These are phyloP conservation scores for Peronospora farinosa DNA, from an alignment of 352 stramenopile genomes.

Conservation along the genomic window DNA sequence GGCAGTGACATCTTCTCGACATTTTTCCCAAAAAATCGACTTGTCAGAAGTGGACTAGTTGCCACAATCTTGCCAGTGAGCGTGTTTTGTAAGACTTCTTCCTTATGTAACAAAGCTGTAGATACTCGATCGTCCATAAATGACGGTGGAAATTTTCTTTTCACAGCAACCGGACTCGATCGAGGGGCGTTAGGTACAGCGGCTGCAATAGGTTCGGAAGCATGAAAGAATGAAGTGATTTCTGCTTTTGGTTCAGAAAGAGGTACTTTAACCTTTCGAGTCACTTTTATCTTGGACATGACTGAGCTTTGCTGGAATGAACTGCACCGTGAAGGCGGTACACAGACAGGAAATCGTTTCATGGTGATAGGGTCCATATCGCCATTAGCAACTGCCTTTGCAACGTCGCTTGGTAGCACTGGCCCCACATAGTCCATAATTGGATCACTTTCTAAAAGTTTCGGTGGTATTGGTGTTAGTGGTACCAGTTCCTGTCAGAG, in stretches of 20 bases:
- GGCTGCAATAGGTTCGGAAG: constrained; percentile 14
- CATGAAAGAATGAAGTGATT: constrained; percentile 25
- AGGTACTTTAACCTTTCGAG: constrained; percentile 1
- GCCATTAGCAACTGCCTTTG: constrained; percentile 53
- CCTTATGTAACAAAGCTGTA: constrained; percentile 2
- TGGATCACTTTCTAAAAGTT: constrained; percentile 24
- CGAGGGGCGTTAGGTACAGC: constrained; percentile 17
- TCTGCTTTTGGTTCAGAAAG: constrained; percentile 7
- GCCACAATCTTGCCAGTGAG: constrained; percentile 6
- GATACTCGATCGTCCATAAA: constrained; percentile 23
- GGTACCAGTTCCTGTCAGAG: constrained; percentile 48
- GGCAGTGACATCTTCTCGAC: constrained; percentile 26
- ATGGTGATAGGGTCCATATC: constrained; percentile 72
- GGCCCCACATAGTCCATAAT: constrained; percentile 64
- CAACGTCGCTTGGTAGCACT: constrained; percentile 37
- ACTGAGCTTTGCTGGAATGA: constrained; percentile 2
- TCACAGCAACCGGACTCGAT: constrained; percentile 6
- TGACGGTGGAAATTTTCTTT: constrained; percentile 23
- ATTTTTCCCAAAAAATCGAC: constrained; percentile 39
- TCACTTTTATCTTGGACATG: not conserved
- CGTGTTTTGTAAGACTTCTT: not conserved
- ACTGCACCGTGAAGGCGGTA: not conserved
- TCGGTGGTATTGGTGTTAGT: constrained; percentile 46
- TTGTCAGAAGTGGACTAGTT: constrained; percentile 26
- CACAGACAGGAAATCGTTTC: constrained; percentile 29